Evolutionary conservation across 2,329 filamentous ascomycete genomes (phyloP), one percentile per base, ranked within the genome.

Genomic region (Akanthomyces muscarius): DNA sequence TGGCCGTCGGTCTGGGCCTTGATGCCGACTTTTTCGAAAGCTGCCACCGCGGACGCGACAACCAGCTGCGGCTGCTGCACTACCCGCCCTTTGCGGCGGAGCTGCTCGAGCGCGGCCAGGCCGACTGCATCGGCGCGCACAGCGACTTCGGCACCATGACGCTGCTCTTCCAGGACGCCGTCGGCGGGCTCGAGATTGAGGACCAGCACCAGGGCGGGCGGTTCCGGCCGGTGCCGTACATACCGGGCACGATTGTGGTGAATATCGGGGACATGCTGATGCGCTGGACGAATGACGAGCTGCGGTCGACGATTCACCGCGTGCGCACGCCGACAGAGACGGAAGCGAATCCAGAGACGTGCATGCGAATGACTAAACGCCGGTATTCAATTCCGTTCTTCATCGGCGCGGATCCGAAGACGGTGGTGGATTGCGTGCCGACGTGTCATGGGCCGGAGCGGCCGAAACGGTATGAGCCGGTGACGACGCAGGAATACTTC

Each of bases 1-100:
- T 94, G 63, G 90, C 89, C 1, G 76, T 92, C 16, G 91, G 89
- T 0, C 84, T 94, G 81, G 86, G 83, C 1, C 77, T 93, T 8
- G 81, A 86, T 0, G 81, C 86, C 67, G 71, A 71, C 2, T 94
- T 87, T 78, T 93, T 96, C 68, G 89, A 94, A 68, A 71, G 74
- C 7, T 69, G 81, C 51, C 85, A 88, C 71, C 79, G 78, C 41
- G 80, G 81, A 0, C 76, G 81, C 63, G 81, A 86, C 66, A 85
- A 86, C 65, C 85, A 87, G 65, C 74, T 88, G 11, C 80, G 86
- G 1, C 71, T 89, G 30, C 73, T 88, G 18, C 85, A 88, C 69
- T 89, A 77, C 61, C 75, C 75, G 3, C 69, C 72, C 1, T 68
- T 74, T 14, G 68, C 73, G 13, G 69, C 70, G 4, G 68, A 69